These are phyloP conservation scores for Schizochytrium sp. DNA, from an alignment of 108 stramenopile genomes.

Conservation along the genomic window DNA sequence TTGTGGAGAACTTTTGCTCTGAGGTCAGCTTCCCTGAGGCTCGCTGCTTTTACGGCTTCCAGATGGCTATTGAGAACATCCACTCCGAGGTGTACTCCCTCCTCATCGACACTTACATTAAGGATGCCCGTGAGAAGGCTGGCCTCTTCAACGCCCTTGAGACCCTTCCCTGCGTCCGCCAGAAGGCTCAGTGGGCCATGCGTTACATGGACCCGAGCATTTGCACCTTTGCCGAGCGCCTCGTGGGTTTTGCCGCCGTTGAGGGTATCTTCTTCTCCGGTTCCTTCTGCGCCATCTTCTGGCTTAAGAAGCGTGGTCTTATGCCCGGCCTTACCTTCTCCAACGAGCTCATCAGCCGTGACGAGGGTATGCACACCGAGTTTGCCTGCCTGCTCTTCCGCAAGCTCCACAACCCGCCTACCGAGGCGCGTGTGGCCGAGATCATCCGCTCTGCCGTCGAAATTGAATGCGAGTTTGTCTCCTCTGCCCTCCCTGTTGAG, in stretches of 20 bases:
- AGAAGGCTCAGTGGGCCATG: slow-evolving; percentile 98
- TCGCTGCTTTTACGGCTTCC: slow-evolving; percentile 99
- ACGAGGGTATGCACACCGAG: slow-evolving; percentile 96
- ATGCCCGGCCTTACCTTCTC: slow-evolving; percentile 99
- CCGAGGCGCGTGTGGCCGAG: slow-evolving; percentile 81
- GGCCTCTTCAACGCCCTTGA: slow-evolving; percentile 90
- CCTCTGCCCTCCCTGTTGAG: slow-evolving; percentile 96
- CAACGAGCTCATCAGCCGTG: slow-evolving; percentile 97
- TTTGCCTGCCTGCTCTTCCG: slow-evolving; percentile 96
- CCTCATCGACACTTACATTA: slow-evolving; percentile 98
- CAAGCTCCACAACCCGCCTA: slow-evolving; percentile 86
- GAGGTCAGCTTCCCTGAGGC: slow-evolving; percentile 97
- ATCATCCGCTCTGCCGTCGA: slow-evolving; percentile 91
- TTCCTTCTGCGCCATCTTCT: slow-evolving; percentile 98
- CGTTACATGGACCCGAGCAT: slow-evolving; percentile 89
- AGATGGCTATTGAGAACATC: slow-evolving; percentile 99
- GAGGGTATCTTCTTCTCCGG: slow-evolving; percentile 99
- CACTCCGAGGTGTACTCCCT: slow-evolving; percentile 98
- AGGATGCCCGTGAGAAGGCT: slow-evolving; percentile 82
- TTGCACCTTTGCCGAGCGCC: slow-evolving; percentile 95
- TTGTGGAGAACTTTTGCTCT: slow-evolving; percentile 95
- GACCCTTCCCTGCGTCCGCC: slow-evolving; percentile 92
- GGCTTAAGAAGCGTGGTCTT: slow-evolving; percentile 99
- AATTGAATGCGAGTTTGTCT: slow-evolving; percentile 98
- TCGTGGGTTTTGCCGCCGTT: slow-evolving; percentile 99